These are phyloP conservation scores for Ilyonectria sp. DNA, from an alignment of 2,329 filamentous ascomycete species.

Conservation along the genomic window DNA sequence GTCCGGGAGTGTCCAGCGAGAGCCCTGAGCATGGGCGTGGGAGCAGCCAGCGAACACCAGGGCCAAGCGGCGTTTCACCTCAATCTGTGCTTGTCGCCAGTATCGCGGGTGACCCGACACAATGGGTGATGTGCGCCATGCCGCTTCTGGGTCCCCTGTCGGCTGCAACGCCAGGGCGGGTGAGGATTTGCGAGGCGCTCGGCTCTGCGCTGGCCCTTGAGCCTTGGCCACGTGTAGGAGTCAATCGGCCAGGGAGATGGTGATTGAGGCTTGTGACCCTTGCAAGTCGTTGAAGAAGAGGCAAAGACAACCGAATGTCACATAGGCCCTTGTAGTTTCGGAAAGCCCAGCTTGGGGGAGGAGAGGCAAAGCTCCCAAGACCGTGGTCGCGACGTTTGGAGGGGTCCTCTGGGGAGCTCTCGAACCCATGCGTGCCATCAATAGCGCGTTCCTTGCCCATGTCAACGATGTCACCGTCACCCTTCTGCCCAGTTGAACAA, in stretches of 20 bases:
- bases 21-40: slow-evolving; percentile 1
- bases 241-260: slow-evolving; percentile 18
- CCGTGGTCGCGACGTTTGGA: slow-evolving; percentile 4
- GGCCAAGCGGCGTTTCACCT: slow-evolving; percentile 38
- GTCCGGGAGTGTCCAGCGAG: slow-evolving; percentile 1
- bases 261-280: slow-evolving; percentile 1
- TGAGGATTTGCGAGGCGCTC: slow-evolving; percentile 34
- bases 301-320: not conserved
- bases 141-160: slow-evolving; percentile 43
- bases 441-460: slow-evolving; percentile 23
- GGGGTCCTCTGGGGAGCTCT: slow-evolving; percentile 1
- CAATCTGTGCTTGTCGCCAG: slow-evolving; percentile 29
- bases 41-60: slow-evolving; percentile 23
- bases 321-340: not conserved
- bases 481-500: slow-evolving; percentile 24
- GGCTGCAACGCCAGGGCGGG: slow-evolving; percentile 30
- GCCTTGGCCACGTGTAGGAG: slow-evolving; percentile 46
- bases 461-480: slow-evolving; percentile 22
- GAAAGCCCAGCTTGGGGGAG: slow-evolving; percentile 4
- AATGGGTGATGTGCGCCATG: slow-evolving; percentile 50
- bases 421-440: slow-evolving; percentile 22
- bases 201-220: slow-evolving; percentile 30
- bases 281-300: slow-evolving; percentile 1
- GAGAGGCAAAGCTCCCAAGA: slow-evolving; percentile 11
- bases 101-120: slow-evolving; percentile 46